Conservation (phyloP, 2,329 filamentous ascomycete genomes). For the Fusarium sp. region DNA sequence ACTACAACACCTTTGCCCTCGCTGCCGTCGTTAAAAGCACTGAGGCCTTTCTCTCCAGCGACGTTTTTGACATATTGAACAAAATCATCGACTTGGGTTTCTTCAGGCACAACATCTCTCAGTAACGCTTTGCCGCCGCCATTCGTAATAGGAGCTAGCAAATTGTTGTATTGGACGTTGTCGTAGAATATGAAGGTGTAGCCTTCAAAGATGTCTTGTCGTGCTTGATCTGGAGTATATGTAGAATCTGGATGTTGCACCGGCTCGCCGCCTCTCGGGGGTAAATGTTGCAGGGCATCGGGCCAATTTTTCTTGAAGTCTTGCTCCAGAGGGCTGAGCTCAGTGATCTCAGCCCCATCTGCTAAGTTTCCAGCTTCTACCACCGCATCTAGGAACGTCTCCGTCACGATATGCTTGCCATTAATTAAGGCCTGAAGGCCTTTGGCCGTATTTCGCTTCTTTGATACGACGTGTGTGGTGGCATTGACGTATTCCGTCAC, state of each 20-base stretch:
- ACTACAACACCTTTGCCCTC: constrained; percentile 80
- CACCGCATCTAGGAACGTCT: constrained; percentile 80
- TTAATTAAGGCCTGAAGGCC: constrained; percentile 89
- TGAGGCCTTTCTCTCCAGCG: constrained; percentile 79
- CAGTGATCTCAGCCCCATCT: constrained; percentile 61
- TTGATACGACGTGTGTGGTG: constrained; percentile 90
- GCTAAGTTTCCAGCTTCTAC: constrained; percentile 67
- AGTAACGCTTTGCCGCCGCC: constrained; percentile 86
- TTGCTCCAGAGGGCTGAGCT: constrained; percentile 73
- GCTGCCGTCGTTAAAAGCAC: constrained; percentile 72
- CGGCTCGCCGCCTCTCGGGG: constrained; percentile 81
- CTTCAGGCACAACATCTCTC: constrained; percentile 69
- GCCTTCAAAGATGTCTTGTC: constrained; percentile 82
- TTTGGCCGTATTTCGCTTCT: constrained; percentile 90
- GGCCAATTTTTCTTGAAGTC: constrained; percentile 89
- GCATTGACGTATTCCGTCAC: constrained; percentile 75
- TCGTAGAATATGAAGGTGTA: constrained; percentile 93
- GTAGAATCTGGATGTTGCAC: constrained; percentile 74
- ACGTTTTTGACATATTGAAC: constrained; percentile 80
- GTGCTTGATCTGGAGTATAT: constrained; percentile 76
- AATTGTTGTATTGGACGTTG: constrained; percentile 77
- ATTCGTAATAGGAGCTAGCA: constrained; percentile 79
- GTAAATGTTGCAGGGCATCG: constrained; percentile 76
- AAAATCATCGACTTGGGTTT: constrained; percentile 80
- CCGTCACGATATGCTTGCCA: constrained; percentile 80